Percentiles rank a stretch among this genome's conserved stretches.
Evolutionary conservation across 148 eudicot species (phyloP).

Genomic region (Cornus florida): DNA sequence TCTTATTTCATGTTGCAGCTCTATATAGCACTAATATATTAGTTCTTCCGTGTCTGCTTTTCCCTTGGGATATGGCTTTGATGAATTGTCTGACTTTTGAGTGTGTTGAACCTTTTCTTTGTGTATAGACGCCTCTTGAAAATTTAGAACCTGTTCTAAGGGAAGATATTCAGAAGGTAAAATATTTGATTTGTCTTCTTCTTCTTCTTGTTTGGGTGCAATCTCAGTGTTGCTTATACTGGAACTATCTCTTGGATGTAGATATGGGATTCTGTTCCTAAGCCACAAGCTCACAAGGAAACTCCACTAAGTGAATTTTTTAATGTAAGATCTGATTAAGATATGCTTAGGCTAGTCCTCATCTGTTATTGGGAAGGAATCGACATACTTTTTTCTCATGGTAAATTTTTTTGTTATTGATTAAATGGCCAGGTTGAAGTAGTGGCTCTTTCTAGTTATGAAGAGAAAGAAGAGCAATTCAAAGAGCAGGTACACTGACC

Average conservation of each 20-base stretch:
- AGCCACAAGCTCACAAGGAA: slow-evolving; percentile 91
- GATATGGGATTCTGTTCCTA: slow-evolving; percentile 99
- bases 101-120: slow-evolving; percentile 9
- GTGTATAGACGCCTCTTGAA: slow-evolving; percentile 83
- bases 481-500: slow-evolving; percentile 77
- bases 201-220: slow-evolving; percentile 5
- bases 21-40: slow-evolving; percentile 1
- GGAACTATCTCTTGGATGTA: slow-evolving; percentile 23
- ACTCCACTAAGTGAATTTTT: slow-evolving; percentile 95
- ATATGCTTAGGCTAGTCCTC: slow-evolving; percentile 12
- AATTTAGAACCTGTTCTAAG: slow-evolving; percentile 90
- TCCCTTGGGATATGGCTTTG: background rate
- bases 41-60: background rate
- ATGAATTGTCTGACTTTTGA: background rate
- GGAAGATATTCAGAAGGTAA: slow-evolving; percentile 95
- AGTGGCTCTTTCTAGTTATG: slow-evolving; percentile 91
- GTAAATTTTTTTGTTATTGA: background rate
- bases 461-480: slow-evolving; percentile 96
- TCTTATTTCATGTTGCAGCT: slow-evolving; percentile 5
- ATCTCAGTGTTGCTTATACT: slow-evolving; percentile 8
- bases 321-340: slow-evolving; percentile 63
- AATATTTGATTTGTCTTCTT: slow-evolving; percentile 10
- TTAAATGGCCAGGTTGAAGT: slow-evolving; percentile 76
- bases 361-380: background rate
- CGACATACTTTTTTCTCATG: background rate